Percentiles rank a stretch among this genome's conserved stretches.
Conservation (phyloP, 306 rosid species). For the Quercus gilva region DNA sequence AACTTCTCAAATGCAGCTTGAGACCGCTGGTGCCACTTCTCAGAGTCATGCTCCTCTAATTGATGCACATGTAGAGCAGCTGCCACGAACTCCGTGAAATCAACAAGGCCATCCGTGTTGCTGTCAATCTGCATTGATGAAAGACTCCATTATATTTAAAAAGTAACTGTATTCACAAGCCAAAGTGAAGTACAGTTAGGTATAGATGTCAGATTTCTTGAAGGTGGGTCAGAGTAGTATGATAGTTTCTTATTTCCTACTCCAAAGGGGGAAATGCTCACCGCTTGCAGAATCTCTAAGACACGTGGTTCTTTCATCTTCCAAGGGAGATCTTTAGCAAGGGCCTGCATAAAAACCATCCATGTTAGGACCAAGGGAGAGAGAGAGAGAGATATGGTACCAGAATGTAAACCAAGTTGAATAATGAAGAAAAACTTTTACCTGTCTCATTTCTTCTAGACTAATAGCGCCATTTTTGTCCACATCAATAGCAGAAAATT, state of each 20-base stretch:
- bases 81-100: slow-evolving; percentile 91
- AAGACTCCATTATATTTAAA: background rate
- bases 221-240: background rate
- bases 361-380: slow-evolving; percentile 26
- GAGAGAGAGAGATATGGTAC: background rate
- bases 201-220: background rate
- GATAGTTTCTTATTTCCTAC: background rate
- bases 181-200: background rate
- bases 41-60: slow-evolving; percentile 94
- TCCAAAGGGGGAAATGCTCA: slow-evolving; percentile 33
- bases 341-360: slow-evolving; percentile 67
- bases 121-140: slow-evolving; percentile 71
- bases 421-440: slow-evolving; percentile 20
- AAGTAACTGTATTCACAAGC: slow-evolving; percentile 11
- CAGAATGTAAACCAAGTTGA: background rate
- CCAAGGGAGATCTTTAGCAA: slow-evolving; percentile 99
- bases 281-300: slow-evolving; percentile 88
- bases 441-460: slow-evolving; percentile 99
- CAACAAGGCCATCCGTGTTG: slow-evolving; percentile 98
- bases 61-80: slow-evolving; percentile 95
- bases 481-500: slow-evolving; percentile 95
- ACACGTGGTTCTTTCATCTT: slow-evolving; percentile 90
- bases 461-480: slow-evolving; percentile 96
- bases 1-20: slow-evolving; percentile 93
- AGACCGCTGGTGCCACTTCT: slow-evolving; percentile 80